Percentiles rank a stretch among this genome's conserved stretches.
Evolutionary conservation across 1,139 yeast species (phyloP).

Genomic region (Scheffersomyces quercinus): DNA sequence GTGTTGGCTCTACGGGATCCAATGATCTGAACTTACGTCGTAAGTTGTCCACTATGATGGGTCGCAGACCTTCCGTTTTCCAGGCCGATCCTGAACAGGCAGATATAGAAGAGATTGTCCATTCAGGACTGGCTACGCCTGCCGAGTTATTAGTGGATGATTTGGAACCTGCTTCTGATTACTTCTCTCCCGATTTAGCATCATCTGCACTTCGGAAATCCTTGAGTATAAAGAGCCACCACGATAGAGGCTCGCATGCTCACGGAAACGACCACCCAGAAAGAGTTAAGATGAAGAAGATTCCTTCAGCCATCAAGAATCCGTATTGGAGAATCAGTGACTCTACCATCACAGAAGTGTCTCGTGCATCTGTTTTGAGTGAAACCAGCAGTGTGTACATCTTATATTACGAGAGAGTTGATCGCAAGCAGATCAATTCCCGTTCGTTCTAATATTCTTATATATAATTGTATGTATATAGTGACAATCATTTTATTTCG

Average conservation of each 20-base stretch:
- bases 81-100: conserved; percentile 42
- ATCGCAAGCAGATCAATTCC: conserved; percentile 21
- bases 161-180: conserved; percentile 17
- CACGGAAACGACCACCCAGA: conserved; percentile 5
- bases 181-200: conserved; percentile 14
- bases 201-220: conserved; percentile 9
- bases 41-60: conserved; percentile 42
- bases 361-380: conserved; percentile 57
- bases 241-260: conserved; percentile 1
- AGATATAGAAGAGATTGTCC: conserved; percentile 40
- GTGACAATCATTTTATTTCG: too few relatives aligned
- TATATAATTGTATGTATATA: neutral
- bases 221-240: neutral
- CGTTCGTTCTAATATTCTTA: neutral
- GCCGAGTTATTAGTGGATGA: conserved; percentile 44
- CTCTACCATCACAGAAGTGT: conserved; percentile 63
- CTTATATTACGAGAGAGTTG: conserved; percentile 72
- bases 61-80: conserved; percentile 44
- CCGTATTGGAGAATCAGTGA: conserved; percentile 93
- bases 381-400: conserved; percentile 80
- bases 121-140: conserved; percentile 45
- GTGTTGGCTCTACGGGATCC: neutral
- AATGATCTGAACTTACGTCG: conserved; percentile 30
- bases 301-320: conserved; percentile 53
- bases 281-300: conserved; percentile 47